phyloP scores from a whole-genome alignment of 371 early-diverging fungal genomes.

The Apophysomyces ossiformis region DNA sequence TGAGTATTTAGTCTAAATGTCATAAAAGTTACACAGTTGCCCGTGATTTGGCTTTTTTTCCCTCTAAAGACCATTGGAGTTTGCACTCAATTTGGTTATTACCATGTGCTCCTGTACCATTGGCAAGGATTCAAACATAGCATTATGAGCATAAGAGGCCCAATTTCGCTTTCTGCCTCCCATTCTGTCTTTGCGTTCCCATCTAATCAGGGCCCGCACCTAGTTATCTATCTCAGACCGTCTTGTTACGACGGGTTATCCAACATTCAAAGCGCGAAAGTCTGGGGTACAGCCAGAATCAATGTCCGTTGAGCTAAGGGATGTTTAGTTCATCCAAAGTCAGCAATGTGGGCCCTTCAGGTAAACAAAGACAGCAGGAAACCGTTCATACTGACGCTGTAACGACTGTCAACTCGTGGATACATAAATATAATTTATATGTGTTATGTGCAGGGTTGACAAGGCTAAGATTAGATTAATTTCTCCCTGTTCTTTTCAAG shows the following conservation, averaged over 20 bases:
- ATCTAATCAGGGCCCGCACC: no score
- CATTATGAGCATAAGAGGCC: not conserved
- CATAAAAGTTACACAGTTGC: constrained; percentile 1
- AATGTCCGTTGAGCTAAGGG: not conserved
- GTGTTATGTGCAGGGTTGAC: no score
- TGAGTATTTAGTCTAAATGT: not conserved
- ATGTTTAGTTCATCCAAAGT: not conserved
- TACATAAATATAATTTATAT: no score
- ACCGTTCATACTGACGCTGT: no score
- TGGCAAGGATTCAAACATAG: not conserved
- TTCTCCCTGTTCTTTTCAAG: no score
- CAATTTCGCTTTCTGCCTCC: not conserved
- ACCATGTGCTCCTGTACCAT: not conserved
- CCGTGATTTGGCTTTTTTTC: not conserved
- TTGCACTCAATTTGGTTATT: not conserved
- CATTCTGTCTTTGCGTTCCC: no score
- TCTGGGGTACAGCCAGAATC: not conserved
- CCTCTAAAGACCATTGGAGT: no score
- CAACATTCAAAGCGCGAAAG: not conserved
- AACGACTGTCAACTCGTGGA: no score
- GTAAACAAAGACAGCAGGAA: no score
- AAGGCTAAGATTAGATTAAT: no score
- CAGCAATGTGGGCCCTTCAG: constrained; percentile 1
- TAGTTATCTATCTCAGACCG: no score
- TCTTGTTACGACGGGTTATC: not conserved